Percentiles rank a stretch among this genome's conserved stretches.
phyloP scores from a whole-genome alignment of 2,329 filamentous ascomycete genomes.

The Aspergillus clavatus region DNA sequence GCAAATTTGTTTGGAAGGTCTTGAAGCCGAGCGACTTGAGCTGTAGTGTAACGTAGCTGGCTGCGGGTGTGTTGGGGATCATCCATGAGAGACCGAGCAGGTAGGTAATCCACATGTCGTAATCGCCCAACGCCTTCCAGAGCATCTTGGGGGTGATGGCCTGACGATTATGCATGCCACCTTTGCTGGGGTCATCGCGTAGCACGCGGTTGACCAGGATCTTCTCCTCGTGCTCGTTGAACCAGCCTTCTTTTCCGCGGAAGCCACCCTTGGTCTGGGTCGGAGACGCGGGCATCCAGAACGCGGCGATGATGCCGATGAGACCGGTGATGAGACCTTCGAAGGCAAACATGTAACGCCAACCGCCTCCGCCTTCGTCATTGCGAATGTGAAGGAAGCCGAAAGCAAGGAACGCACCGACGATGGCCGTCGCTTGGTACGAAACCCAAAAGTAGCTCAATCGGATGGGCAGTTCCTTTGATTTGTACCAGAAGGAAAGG shows the following conservation, averaged over 20 bases:
- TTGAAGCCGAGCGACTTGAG: conserved; percentile 53
- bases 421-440: conserved; percentile 46
- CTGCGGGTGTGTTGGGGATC: conserved; percentile 35
- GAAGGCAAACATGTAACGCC: conserved; percentile 41
- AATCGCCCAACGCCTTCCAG: conserved; percentile 49
- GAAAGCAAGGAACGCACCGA: conserved; percentile 46
- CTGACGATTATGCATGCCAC: conserved; percentile 59
- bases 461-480: conserved; percentile 62
- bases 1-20: conserved; percentile 58
- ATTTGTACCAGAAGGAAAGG: conserved; percentile 71
- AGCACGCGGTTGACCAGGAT: conserved; percentile 64
- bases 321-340: conserved; percentile 48
- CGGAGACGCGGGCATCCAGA: conserved; percentile 61
- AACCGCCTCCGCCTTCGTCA: conserved; percentile 36
- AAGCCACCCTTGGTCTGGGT: conserved; percentile 60
- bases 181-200: conserved; percentile 53
- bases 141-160: conserved; percentile 47
- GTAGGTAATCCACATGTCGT: conserved; percentile 56
- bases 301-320: conserved; percentile 52
- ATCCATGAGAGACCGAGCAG: conserved; percentile 45
- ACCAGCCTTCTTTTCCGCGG: conserved; percentile 61
- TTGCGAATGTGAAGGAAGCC: conserved; percentile 39
- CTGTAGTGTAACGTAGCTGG: conserved; percentile 37
- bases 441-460: conserved; percentile 68
- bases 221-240: conserved; percentile 61